Evolutionary conservation across 306 rosid species (phyloP), one percentile per base, ranked within the genome.

Genomic region (Dalbergia cultrata): DNA sequence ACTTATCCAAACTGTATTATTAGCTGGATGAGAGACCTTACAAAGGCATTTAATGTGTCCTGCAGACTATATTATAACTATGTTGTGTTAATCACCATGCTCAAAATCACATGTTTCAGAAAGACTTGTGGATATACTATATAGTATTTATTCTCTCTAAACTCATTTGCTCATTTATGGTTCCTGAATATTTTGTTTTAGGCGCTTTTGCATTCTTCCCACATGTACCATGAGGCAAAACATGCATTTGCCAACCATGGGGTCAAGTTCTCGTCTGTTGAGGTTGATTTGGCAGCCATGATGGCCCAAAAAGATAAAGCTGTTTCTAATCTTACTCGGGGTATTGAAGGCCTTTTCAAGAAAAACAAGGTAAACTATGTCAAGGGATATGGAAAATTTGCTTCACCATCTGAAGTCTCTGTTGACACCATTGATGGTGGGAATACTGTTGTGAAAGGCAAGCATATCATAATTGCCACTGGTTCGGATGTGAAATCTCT

Each of bases 141-240:
- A 26, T 26, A 26, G 31, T 26, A 1, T 12, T 2, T 69, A 21
- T 70, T 69, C 76, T 52, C 59, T 68, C 16, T 79, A 58, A 58
- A 44, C 37, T 19, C 1, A 5, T 79, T 9, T 39, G 49, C 80
- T 82, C 59, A 79, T 79, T 70, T 75, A 33, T 63, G 71, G 6
- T 39, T 4, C 65, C 65, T 72, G 5, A 21, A 34, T 78, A 17
- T 63, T 74, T 83, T 64, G 58, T 76, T 82, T 61, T 89, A 96
- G 99, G 98, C 99, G 0, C 97, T 96, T 59, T 90, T 96, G 78
- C 99, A 96, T 83, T 96, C 99, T 75, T 90, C 99, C 21, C 99
- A 93, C 84, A 85, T 93, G 99, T 96, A 91, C 84, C 92, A 96
- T 80, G 99, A 96, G 89, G 99, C 99, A 59, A 85, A 82, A 86